Evolutionary conservation across 192 early-diverging fungal genomes (phyloP).

Genomic region (Umbelopsis sp.): DNA sequence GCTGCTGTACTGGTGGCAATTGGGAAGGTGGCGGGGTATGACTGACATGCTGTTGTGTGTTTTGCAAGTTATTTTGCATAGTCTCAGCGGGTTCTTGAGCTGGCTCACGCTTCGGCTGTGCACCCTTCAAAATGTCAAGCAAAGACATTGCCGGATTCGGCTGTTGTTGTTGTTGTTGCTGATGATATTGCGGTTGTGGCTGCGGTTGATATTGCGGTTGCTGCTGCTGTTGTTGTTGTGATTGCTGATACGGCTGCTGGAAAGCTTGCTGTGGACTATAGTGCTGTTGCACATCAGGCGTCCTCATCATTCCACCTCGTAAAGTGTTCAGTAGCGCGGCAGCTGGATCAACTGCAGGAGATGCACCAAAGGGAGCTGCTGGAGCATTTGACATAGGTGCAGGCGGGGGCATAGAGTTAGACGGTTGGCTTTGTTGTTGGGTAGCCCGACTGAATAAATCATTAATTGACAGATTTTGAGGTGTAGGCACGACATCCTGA

Average conservation of each 20-base stretch:
- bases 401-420: neutral
- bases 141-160: neutral
- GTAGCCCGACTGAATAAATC: neutral
- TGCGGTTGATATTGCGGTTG: constrained; percentile 13
- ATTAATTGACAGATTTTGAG: constrained; percentile 1
- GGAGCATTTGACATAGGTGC: neutral
- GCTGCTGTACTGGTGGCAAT: neutral
- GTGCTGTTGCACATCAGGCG: neutral
- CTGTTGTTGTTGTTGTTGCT: constrained; percentile 7
- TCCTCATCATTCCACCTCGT: neutral
- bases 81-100: neutral
- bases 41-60: neutral
- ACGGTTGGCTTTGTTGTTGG: neutral
- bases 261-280: neutral
- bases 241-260: neutral
- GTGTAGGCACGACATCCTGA: neutral
- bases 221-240: neutral
- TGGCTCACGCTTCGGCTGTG: neutral
- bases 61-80: neutral
- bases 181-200: constrained; percentile 15
- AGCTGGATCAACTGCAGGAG: no score
- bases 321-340: neutral
- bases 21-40: neutral
- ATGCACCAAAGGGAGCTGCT: neutral
- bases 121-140: constrained; percentile 4